These are phyloP conservation scores for Penicillium occitanis DNA, from an alignment of 2,329 filamentous ascomycete genomes.

Conservation along the genomic window DNA sequence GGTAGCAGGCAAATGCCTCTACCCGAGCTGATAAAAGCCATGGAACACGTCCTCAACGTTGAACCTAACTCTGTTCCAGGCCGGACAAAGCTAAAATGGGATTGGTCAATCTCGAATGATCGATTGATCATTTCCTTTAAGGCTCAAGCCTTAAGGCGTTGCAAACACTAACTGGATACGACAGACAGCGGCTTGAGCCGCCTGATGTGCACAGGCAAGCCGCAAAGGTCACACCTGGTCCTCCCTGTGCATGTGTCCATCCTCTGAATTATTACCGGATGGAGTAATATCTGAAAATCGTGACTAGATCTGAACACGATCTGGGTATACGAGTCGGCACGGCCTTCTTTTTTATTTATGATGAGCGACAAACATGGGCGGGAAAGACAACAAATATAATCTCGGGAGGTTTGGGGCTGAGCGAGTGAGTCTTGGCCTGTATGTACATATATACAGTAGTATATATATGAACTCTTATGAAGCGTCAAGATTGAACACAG, in stretches of 20 bases:
- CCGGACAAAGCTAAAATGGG: neutral
- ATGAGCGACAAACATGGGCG: neutral
- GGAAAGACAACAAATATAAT: neutral
- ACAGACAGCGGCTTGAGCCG: neutral
- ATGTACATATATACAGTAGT: neutral
- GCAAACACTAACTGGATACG: neutral
- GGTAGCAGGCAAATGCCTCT: neutral
- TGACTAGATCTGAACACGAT: neutral
- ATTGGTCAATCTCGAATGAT: neutral
- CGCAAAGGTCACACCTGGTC: neutral
- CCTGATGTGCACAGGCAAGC: conserved; percentile 5
- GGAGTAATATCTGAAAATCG: neutral
- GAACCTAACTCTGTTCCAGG: neutral
- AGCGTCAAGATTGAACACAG: neutral
- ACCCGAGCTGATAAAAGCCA: neutral
- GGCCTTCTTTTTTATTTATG: neutral
- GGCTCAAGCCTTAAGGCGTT: neutral
- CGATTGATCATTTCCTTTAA: neutral
- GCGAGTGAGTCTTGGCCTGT: neutral
- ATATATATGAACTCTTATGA: neutral
- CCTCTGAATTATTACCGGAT: neutral
- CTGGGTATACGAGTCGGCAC: neutral
- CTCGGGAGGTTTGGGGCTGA: neutral
- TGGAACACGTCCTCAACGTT: neutral
- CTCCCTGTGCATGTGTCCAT: neutral